Evolutionary conservation across 2,329 filamentous ascomycete species (phyloP).

Genomic region (Fusarium sp.): DNA sequence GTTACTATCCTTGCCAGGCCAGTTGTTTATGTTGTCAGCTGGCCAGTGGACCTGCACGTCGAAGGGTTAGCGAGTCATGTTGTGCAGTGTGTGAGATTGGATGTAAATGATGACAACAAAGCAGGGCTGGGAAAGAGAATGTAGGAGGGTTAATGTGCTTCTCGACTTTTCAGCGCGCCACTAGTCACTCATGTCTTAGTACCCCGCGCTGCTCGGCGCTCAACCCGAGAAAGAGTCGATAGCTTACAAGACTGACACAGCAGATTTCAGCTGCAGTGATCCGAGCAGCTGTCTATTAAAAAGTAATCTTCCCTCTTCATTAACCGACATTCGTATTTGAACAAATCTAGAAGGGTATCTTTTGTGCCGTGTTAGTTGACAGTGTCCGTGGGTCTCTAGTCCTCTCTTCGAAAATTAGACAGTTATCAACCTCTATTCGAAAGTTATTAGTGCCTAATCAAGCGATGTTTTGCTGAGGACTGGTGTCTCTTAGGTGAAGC

Average conservation of each 20-base stretch:
- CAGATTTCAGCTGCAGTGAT: background rate
- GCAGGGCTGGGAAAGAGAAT: background rate
- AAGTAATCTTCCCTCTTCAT: no score
- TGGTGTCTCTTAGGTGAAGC: no score
- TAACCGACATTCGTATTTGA: no score
- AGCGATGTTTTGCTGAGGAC: no score
- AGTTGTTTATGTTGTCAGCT: background rate
- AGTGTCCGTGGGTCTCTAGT: no score
- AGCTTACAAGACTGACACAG: accelerated
- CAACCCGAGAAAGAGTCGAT: background rate
- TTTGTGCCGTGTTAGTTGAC: no score
- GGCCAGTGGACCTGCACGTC: background rate
- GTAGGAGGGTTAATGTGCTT: background rate
- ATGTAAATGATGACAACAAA: background rate
- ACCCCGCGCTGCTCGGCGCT: background rate
- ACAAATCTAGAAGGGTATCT: no score
- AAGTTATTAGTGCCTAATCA: no score
- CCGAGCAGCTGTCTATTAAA: background rate
- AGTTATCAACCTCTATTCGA: no score
- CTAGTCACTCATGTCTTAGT: background rate
- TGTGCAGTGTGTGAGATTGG: background rate
- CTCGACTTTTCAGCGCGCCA: background rate
- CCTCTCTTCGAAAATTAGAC: no score
- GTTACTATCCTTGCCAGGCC: background rate
- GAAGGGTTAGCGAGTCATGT: background rate